Evolutionary conservation across 495 filamentous ascomycete genomes (phyloP).

Genomic region (Talaromyces thailandensis): DNA sequence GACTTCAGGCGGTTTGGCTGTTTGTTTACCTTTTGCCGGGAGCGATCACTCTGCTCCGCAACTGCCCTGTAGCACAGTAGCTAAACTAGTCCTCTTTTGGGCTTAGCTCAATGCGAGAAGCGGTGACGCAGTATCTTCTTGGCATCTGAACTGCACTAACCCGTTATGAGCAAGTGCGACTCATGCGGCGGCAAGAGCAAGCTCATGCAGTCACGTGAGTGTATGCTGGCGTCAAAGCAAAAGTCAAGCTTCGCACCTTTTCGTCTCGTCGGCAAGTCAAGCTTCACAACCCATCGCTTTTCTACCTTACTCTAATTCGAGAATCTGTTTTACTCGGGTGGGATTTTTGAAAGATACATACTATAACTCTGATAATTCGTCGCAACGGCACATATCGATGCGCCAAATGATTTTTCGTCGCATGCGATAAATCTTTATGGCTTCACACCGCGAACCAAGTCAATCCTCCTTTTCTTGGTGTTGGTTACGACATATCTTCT

Average conservation of each 20-base stretch:
- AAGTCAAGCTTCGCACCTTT: not conserved
- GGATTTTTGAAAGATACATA: not conserved
- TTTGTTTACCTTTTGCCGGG: conserved; percentile 8
- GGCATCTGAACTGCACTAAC: no score
- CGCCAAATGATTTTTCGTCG: not conserved
- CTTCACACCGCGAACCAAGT: not conserved
- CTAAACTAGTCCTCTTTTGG: not conserved
- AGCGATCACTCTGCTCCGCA: conserved; percentile 5
- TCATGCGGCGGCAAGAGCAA: not conserved
- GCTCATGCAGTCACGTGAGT: not conserved
- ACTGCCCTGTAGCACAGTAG: not conserved
- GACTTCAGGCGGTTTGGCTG: not conserved
- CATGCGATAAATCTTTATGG: not conserved
- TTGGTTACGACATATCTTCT: not conserved
- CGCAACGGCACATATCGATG: not conserved
- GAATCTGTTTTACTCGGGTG: not conserved
- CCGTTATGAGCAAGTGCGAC: not conserved
- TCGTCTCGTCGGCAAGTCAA: not conserved
- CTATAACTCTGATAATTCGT: not conserved
- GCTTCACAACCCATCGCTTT: not conserved
- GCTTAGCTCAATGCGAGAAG: not conserved
- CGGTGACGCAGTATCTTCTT: not conserved
- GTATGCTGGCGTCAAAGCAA: not conserved
- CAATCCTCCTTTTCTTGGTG: not conserved
- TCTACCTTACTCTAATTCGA: not conserved